These are phyloP conservation scores for Carex cristatella DNA, from an alignment of 176 grass and related monocot species.

Conservation along the genomic window DNA sequence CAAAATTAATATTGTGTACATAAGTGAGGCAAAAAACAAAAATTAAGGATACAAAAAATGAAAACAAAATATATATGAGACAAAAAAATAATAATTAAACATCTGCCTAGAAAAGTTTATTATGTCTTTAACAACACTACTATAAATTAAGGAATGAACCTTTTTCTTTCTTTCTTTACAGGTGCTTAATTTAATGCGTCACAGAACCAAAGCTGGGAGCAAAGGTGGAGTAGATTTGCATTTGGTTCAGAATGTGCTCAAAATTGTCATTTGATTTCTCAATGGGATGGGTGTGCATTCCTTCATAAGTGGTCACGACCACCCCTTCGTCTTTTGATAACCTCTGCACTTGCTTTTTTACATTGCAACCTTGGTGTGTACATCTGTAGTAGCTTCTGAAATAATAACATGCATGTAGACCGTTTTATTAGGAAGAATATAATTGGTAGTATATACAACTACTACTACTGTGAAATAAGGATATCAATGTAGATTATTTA, in stretches of 20 bases:
- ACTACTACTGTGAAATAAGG: not conserved
- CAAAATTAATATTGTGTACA: slow-evolving; percentile 5
- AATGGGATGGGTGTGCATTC: slow-evolving; percentile 67
- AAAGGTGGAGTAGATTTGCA: slow-evolving; percentile 57
- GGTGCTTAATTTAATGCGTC: not conserved
- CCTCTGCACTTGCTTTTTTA: slow-evolving; percentile 93
- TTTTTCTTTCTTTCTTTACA: slow-evolving; percentile 1
- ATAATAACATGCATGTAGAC: not conserved
- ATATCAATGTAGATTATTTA: not conserved
- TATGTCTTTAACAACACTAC: not conserved
- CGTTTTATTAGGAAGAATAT: not conserved
- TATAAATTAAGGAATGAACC: not conserved
- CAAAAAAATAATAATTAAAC: slow-evolving; percentile 10
- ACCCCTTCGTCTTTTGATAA: slow-evolving; percentile 53
- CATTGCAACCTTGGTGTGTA: slow-evolving; percentile 79
- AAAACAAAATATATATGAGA: not conserved
- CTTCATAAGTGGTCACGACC: slow-evolving; percentile 83
- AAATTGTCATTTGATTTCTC: slow-evolving; percentile 91
- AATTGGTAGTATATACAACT: not conserved
- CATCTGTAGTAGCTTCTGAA: slow-evolving; percentile 92
- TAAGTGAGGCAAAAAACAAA: not conserved
- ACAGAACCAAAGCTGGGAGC: slow-evolving; percentile 19
- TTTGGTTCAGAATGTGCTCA: slow-evolving; percentile 87
- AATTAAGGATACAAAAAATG: not conserved
- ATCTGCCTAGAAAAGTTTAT: slow-evolving; percentile 13